Evolutionary conservation across 495 filamentous ascomycete species (phyloP), one percentile per base, ranked within the genome.

Genomic region (Trichoderma virens): DNA sequence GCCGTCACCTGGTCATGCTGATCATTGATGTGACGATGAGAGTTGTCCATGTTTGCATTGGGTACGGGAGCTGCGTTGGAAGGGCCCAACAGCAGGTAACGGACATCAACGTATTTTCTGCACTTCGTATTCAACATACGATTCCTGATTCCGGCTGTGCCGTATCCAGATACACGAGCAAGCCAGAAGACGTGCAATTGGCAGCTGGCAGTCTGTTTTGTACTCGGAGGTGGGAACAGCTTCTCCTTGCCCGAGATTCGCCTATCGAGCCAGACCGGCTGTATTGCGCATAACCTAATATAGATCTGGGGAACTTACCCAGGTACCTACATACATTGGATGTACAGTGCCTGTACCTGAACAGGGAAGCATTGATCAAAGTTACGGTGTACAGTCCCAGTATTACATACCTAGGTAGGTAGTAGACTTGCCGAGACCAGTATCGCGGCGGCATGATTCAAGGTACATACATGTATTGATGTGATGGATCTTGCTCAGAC

Each of bases 281-380:
- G 43, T 47, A 47, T 20, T 47, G 18, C 43, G 43, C 20, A 47
- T 47, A 47, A 23, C 43, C 43, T 8, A 47, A 23, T 23, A 56
- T 30, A 56, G 51, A 56, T 56, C 51, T 56, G 51, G 51, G 51
- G 51, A 56, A 56, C 51, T 56, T 35, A 11, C 32, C 32, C 32
- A 5, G 32, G 32, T 35, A 11, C 32, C 11, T 35, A 5, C 32
- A 11, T 35, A 35, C 32, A 4, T 11, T 5, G 32, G 4, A 35
- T 11, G 32, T 35, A 35, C 32, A 11, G 32, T 4, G 32, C 32
- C 32, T 30, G 51, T 56, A 30, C 51, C 3, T n/a, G 6, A 13
- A 16, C 41, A 45, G 18, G 5, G 41, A 56, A 56, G 51, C 51
- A 56, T 28, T 23, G 51, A 27, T 3, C 14, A 56, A 35, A 35